These are phyloP conservation scores for Fusarium sp. DNA, from an alignment of 2,329 filamentous ascomycete genomes.

Conservation along the genomic window DNA sequence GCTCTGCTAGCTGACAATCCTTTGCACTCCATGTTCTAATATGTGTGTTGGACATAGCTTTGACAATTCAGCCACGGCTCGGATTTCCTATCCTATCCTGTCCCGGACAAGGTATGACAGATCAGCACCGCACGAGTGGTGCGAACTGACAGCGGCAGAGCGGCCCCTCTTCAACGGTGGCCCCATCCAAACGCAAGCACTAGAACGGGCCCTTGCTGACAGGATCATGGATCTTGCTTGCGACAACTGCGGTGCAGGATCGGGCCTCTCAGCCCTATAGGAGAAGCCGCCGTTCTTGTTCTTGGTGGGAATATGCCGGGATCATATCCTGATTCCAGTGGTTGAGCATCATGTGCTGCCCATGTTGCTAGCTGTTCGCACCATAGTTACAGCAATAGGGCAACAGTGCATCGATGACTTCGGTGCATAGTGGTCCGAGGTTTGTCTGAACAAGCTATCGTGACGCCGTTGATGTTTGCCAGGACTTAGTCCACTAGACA, in stretches of 20 bases:
- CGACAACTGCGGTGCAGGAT: conserved; percentile 23
- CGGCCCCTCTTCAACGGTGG: conserved; percentile 20
- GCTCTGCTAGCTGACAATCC: conserved; percentile 9
- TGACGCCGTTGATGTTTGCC: conserved; percentile 17
- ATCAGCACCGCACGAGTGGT: conserved; percentile 22
- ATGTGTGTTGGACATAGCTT: background rate
- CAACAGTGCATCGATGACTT: background rate
- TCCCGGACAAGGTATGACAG: conserved; percentile 9
- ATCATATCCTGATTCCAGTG: background rate
- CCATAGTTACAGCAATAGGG: background rate
- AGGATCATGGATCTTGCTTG: conserved; percentile 39
- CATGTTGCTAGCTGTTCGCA: conserved; percentile 9
- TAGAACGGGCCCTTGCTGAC: conserved; percentile 21
- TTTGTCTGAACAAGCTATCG: conserved; percentile 13
- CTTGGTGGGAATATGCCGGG: background rate
- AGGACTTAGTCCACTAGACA: conserved; percentile 21
- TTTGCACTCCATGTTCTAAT: background rate
- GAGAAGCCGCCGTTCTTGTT: conserved; percentile 14
- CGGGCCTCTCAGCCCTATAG: conserved; percentile 38
- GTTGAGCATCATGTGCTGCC: background rate
- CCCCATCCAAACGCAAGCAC: conserved; percentile 9
- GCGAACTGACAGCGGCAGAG: conserved; percentile 37
- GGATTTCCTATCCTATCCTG: background rate
- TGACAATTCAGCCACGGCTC: conserved; percentile 7
- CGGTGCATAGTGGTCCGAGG: background rate